phyloP scores from a whole-genome alignment of 2,329 filamentous ascomycete genomes.

The Monosporascus ibericus region DNA sequence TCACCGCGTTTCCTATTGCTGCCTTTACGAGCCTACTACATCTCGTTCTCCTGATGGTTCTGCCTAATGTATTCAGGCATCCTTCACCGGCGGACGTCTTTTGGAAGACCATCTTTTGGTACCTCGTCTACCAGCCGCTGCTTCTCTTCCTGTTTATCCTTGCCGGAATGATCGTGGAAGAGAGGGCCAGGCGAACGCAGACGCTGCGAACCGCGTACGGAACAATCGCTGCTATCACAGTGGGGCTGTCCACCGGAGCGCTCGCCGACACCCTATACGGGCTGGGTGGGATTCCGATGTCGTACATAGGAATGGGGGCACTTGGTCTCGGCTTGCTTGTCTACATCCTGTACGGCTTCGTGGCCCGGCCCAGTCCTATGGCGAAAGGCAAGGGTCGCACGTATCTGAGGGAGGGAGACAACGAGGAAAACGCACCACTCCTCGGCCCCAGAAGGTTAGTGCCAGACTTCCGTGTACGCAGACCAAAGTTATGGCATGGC shows the following conservation, averaged over 20 bases:
- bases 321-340: constrained; percentile 13
- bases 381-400: constrained; percentile 18
- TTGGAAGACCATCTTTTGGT: constrained; percentile 15
- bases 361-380: constrained; percentile 15
- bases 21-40: constrained; percentile 13
- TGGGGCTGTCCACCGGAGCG: constrained; percentile 9
- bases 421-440: constrained; percentile 15
- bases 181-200: constrained; percentile 8
- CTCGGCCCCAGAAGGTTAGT: constrained; percentile 6
- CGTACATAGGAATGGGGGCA: constrained; percentile 18
- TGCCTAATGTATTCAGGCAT: constrained; percentile 12
- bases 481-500: constrained; percentile 13
- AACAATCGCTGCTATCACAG: constrained; percentile 7
- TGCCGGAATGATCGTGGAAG: constrained; percentile 19
- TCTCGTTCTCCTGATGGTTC: constrained; percentile 11
- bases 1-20: constrained; percentile 11
- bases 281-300: constrained; percentile 20
- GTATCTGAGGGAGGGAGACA: constrained; percentile 7
- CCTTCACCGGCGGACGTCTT: constrained; percentile 10
- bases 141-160: constrained; percentile 18
- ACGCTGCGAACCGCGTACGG: constrained; percentile 9
- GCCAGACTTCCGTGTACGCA: constrained; percentile 12
- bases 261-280: constrained; percentile 18
- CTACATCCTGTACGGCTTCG: constrained; percentile 17
- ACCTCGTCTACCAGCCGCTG: constrained; percentile 14